Base-by-base conservation (phyloP, 73 alveolate genomes). In the Symbiodinium pilosum region DNA sequence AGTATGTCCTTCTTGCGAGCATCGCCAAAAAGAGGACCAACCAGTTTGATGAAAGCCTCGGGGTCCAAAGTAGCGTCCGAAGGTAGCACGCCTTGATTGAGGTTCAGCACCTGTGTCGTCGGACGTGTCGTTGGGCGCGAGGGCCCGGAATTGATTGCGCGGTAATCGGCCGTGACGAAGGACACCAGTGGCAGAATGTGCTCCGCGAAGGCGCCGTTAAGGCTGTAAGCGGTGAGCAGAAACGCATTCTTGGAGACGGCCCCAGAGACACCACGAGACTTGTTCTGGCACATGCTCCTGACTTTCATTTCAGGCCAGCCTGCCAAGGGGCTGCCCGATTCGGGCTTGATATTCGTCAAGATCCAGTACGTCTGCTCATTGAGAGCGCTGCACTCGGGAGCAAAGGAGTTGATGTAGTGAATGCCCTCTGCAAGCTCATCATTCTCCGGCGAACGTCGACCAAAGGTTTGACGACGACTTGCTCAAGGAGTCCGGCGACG, bases 281-380 rank as follows among this genome's bases (percentile, higher is more conserved):
- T 86, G 54, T 86, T 86, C 36, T 86, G 93, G 18, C 44, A 30
- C 93, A 86, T 86, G 34, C 36, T 40, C 24, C 92, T 32, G 92
- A 84, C 92, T 34, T 84, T 84, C n/a, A 52, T 52, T 34, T 84
- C 92, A 24, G 92, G 92, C 92, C 92, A 84, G 20, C 92, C 92
- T 34, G 92, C 92, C 51, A 84, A 24, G 39, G 92, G 92, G 42
- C 75, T 24, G 34, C 88, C 88, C n/a, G 75, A 84, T 42, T 84
- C 92, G 3, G 92, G 71, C 44, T 84, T 84, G 88, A 84, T 84
- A 73, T 84, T 84, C 44, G 54, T 84, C 75, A 84, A 59, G 43
- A 84, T 84, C 92, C 92, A 84, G 47, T 40, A 24, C 3, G 92
- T 84, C 43, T 84, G 92, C 73, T 84, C 73, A 43, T 84, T 84